Evolutionary conservation across 495 filamentous ascomycete genomes (phyloP), one percentile per base, ranked within the genome.

Genomic region (Penicillium herquei): DNA sequence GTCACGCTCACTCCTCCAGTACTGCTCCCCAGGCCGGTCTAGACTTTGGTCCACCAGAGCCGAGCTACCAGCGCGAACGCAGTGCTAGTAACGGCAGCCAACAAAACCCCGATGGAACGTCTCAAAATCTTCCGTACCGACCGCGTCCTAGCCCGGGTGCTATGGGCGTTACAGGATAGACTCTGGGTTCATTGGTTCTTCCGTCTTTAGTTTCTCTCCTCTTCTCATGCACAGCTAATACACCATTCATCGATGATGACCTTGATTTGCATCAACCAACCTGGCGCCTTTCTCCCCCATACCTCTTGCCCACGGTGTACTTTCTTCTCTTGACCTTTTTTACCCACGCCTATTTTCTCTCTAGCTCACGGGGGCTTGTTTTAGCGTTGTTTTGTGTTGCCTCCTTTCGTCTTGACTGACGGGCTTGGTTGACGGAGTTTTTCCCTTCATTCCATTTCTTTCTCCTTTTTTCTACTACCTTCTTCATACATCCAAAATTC

Each of bases 81-180:
- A 77, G 71, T 53, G 57, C 68, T 40, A 77, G 74, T 62, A 70
- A 70, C 26, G 65, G 69, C n/a, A 78, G 74, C 44, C 73, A 76
- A 61, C 63, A 55, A 51, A 65, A 63, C 46, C 26, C 65, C 21
- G 74, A 77, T 10, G 63, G 59, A 31, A 67, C 68, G 45, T 31
- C 66, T 17, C 69, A 74, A 43, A 68, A 63, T n/a, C 45, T 75
- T 40, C 67, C 73, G 33, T 77, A 78, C 57, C 66, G 75, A 48
- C 58, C 74, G 40, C 72, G 73, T 54, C 68, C 74, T 13, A 69
- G 67, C 55, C 61, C 70, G 31, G 73, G 75, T 18, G 70, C 73
- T 17, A 78, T 78, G 74, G 75, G 75, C 26, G 75, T 78, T 55
- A 73, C 74, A 55, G 66, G 74, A 37, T 78, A 67, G 63, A 58